Conservation (phyloP, 2,329 filamentous ascomycete genomes). For the Hirsutella thompsonii region DNA sequence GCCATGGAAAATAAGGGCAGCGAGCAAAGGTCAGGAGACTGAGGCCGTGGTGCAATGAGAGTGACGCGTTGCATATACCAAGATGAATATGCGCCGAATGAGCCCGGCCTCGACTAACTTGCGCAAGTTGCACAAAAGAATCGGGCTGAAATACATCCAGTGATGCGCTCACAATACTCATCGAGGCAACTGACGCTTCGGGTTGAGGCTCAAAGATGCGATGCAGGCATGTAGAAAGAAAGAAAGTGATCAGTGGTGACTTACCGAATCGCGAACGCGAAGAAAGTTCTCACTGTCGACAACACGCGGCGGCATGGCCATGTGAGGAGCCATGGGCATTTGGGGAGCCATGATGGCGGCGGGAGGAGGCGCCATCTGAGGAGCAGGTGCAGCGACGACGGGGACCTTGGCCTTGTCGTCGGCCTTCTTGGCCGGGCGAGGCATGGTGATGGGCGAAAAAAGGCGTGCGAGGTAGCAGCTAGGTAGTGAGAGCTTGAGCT, state of each 20-base stretch:
- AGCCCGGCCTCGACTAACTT: too few species aligned
- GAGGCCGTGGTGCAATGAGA: too few species aligned
- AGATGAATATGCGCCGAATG: too few species aligned
- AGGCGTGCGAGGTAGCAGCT: too few species aligned
- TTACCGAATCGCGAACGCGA: slow-evolving; percentile 70
- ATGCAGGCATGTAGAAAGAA: background rate
- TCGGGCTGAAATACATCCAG: too few species aligned
- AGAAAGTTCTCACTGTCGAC: slow-evolving; percentile 67
- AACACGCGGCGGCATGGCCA: slow-evolving; percentile 17
- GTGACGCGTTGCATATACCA: too few species aligned
- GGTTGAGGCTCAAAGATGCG: background rate
- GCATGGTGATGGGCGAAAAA: slow-evolving; percentile 25
- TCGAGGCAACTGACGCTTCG: too few species aligned
- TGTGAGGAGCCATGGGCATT: slow-evolving; percentile 5
- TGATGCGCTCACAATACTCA: too few species aligned
- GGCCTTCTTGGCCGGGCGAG: slow-evolving; percentile 32
- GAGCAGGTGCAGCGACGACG: slow-evolving; percentile 19
- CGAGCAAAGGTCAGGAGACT: too few species aligned
- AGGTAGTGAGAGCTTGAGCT: too few species aligned
- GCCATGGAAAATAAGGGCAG: too few species aligned
- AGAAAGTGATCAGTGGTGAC: slow-evolving; percentile 19
- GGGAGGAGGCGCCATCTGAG: slow-evolving; percentile 25
- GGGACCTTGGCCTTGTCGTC: slow-evolving; percentile 23
- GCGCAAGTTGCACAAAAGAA: too few species aligned
- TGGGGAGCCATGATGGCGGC: slow-evolving; percentile 5